Conservation (phyloP, 1,139 yeast genomes). For the Schizosaccharomyces versatilis region DNA sequence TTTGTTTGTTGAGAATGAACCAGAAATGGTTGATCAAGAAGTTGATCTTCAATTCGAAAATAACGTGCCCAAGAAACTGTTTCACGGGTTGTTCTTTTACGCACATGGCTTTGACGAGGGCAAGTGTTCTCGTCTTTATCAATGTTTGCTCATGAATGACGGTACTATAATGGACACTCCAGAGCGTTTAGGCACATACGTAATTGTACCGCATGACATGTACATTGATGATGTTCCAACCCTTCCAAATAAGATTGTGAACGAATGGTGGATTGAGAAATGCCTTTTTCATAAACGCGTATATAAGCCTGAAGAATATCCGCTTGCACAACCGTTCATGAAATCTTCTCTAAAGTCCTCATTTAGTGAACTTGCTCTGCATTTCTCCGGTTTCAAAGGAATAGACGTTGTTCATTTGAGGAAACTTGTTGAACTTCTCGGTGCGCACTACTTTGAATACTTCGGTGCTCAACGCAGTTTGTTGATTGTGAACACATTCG, state of each 20-base stretch:
- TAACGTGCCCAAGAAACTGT: background rate
- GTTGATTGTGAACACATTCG: background rate
- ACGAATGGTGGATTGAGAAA: slow-evolving; percentile 1
- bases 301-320: background rate
- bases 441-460: background rate
- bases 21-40: background rate
- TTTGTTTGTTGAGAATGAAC: background rate
- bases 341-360: background rate
- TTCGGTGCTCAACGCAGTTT: background rate
- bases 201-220: background rate
- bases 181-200: background rate
- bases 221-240: background rate
- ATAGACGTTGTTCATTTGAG: background rate
- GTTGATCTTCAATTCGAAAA: background rate
- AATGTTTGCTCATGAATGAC: background rate
- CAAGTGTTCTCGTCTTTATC: background rate
- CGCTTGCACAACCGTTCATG: background rate
- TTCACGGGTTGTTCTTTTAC: background rate
- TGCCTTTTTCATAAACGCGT: background rate
- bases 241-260: background rate
- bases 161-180: background rate
- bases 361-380: background rate
- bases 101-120: background rate
- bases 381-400: background rate
- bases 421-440: background rate